Base-by-base conservation (phyloP, 2,329 filamentous ascomycete species). In the Ophiostoma sp. region DNA sequence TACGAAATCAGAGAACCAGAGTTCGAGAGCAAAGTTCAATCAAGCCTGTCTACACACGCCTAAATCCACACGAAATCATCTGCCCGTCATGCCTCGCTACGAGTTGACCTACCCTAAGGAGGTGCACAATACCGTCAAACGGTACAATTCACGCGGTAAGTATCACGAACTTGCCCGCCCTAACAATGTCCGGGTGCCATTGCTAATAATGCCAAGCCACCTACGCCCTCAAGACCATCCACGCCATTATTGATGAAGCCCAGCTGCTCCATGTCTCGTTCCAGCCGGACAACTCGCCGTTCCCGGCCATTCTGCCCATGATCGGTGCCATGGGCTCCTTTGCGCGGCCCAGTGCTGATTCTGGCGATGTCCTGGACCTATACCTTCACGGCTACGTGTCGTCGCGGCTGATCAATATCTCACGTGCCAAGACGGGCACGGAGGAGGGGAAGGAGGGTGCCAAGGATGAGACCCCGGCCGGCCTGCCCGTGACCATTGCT, bases 381-480 rank as follows among this genome's bases (percentile, higher is more conserved):
- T 97, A 97, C 80, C 87, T 97, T 8, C 94, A 97, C 82, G 93
- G 93, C 79, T 97, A 95, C 81, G 91, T 95, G 77, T 93, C 90
- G 74, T 90, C 90, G 0, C 91, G 94, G 8, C 85, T 97, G 45
- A 92, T 95, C 86, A 91, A 91, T 76, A 81, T 92, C 8, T 85
- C 89, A 17, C 84, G 86, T 6, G 75, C 76, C 22, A 57, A 57
- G 39, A 68, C 63, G 42, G 9, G 36, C 9, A 66, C 61, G 12
- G 61, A 45, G 61, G 61, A 25, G 36, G 52, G 33, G 63, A 69
- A 71, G 55, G 72, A 64, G 73, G 39, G 55, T 19, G 31, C 79
- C 31, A 33, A 36, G 5, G 55, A 39, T 25, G 15, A 22, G n/a
- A 3, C 33, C 3, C 39, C 28, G 8, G 52, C 52, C 79, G 82